Percentiles rank a stretch among this genome's conserved stretches.
phyloP scores from a whole-genome alignment of 225 moss, liverwort and hornwort species.

The Neckera pumila region DNA sequence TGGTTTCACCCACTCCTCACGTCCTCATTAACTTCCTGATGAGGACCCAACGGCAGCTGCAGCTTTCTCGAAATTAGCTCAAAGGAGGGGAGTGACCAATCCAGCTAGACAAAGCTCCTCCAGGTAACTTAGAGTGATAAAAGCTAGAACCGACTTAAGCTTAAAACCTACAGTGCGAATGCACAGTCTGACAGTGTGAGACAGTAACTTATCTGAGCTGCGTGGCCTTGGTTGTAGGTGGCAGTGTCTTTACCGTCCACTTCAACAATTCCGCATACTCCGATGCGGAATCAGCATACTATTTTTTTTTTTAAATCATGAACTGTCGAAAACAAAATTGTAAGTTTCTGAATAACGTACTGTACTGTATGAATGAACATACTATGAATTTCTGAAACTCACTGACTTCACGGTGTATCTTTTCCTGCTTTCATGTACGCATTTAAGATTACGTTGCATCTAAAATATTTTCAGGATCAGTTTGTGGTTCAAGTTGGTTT shows the following conservation, averaged over 20 bases:
- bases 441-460: not conserved
- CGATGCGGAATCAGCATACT: not conserved
- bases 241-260: not conserved
- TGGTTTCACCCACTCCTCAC: not conserved
- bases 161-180: not conserved
- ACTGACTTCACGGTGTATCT: not conserved
- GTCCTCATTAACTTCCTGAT: not conserved
- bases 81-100: not conserved
- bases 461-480: not conserved
- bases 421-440: too few species aligned
- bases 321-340: not conserved
- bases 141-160: not conserved
- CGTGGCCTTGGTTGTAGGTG: too few species aligned
- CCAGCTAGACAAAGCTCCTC: not conserved
- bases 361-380: too few species aligned
- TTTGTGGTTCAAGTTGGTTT: not conserved
- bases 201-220: not conserved
- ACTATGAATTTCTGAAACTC: not conserved
- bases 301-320: not conserved
- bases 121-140: too few species aligned
- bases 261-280: not conserved
- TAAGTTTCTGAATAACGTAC: too few species aligned
- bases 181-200: not conserved
- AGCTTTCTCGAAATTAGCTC: not conserved
- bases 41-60: not conserved